Base-by-base conservation (phyloP, 2,329 filamentous ascomycete species). In the Sporothrix inflata region DNA sequence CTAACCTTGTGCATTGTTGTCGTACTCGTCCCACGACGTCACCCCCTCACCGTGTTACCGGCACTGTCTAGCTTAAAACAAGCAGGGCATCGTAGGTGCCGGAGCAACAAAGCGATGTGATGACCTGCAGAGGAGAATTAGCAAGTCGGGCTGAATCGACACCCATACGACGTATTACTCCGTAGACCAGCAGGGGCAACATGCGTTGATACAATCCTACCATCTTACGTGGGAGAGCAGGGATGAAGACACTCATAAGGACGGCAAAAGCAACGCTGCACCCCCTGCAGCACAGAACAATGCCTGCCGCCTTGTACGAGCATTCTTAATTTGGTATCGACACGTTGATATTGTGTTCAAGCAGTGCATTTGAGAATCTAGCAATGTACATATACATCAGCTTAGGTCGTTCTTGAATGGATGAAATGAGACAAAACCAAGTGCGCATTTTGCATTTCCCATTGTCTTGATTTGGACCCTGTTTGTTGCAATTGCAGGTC, bases 171-270 rank as follows among this genome's bases (percentile, higher is more conserved):
- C n/a, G n/a, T 19, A 30, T 42, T 12, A n/a, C 57, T 40, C 57
- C 34, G 11, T 27, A 3, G 16, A 21, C 9, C 34, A 60, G 19
- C 55, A 38, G 16, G 16, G 30, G 30, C 34, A n/a, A 19, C n/a
- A 45, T 45, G 38, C n/a, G 27, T 63, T 63, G n/a, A 63, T 14
- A 9, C 38, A 63, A 42, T 61, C 34, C 57, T 40, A 61, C 57
- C 57, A 42, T 63, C n/a, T 45, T 63, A 63, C 38, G 60, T 63
- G 38, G 60, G 60, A 27, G 55, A 24, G 12, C 38, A 42, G 60
- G 38, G 60, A 45, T 63, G n/a, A 45, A 24, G 60, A 19, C n/a
- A 49, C 45, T 19, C n/a, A 5, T 3, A 19, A 34, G 16, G 40
- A 5, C 8, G 60, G 12, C 11, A 40, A n/a, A 63, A 63, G 60